Base-by-base conservation (phyloP, 23 red algal genomes). In the Gracilaria vermiculophylla region DNA sequence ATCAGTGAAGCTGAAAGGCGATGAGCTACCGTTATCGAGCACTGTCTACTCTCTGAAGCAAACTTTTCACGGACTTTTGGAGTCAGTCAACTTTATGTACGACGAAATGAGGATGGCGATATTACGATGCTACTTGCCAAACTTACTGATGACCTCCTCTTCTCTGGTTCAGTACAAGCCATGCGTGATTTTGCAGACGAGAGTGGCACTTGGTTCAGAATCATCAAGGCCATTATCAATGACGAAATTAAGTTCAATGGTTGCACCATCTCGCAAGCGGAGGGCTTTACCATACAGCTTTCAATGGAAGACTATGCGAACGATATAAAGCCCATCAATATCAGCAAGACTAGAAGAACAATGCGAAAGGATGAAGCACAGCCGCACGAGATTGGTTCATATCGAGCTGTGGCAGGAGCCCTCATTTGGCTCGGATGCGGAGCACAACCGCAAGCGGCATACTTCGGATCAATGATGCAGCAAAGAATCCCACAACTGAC, bases 381-480 rank as follows among this genome's bases (percentile, higher is more conserved):
- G 12, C 3, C 4, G 19, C 33, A 43, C 29, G 56, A 81, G 50
- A 36, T 81, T 6, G 19, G 16, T 6, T 17, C 19, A 9, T 81
- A 81, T 0, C 19, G 33, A 28, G 53, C 20, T 11, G 19, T 2
- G 21, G 52, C 29, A 13, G 49, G 15, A 3, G 51, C 19, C 5
- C 20, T 81, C n/a, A 54, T 81, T 7, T 60, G 54, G 47, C 48
- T 81, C 23, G 49, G 77, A 3, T 60, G 39, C 12, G 56, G 53
- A 81, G 54, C 2, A 42, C 52, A 61, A 34, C 77, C 56, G 1
- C 77, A 81, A 58, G 77, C 77, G 36, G 6, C 77, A n/a, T 60
- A 62, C 77, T n/a, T 81, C 34, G 77, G 35, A 25, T 81, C 51
- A 16, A 31, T 81, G 21, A 81, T 60, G 77, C 77, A 81, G 49